These are phyloP conservation scores for Plasmopara viticola DNA, from an alignment of 352 stramenopile genomes.

Conservation along the genomic window DNA sequence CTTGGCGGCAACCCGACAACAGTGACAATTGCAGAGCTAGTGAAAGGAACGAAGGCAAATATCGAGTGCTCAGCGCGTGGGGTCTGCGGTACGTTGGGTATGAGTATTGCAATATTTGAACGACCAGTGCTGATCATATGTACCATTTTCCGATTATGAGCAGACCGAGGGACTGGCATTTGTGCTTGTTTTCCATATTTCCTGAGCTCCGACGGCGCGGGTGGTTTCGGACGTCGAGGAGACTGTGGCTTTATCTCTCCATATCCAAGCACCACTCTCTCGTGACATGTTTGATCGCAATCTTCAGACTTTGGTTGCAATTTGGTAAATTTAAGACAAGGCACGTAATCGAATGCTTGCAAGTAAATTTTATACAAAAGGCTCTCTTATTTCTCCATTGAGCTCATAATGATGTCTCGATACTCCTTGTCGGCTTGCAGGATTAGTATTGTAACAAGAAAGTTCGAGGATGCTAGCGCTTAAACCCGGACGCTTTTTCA, in stretches of 20 bases:
- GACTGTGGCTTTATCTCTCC: constrained; percentile 88
- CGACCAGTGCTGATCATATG: constrained; percentile 3
- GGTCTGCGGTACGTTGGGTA: constrained; percentile 46
- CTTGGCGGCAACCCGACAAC: constrained; percentile 23
- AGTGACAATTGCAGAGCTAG: constrained; percentile 27
- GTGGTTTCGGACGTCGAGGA: constrained; percentile 68
- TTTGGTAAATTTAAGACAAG: background rate
- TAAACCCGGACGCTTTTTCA: too few relatives aligned
- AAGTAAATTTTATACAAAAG: too few relatives aligned
- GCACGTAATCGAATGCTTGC: too few relatives aligned
- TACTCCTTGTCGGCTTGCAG: too few relatives aligned
- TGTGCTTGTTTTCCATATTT: constrained; percentile 76
- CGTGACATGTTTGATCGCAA: constrained; percentile 6
- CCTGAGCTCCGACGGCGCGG: constrained; percentile 58
- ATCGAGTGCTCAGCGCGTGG: constrained; percentile 66
- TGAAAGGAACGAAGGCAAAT: constrained; percentile 72
- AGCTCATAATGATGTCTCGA: too few relatives aligned
- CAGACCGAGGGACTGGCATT: constrained; percentile 53
- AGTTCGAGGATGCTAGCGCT: too few relatives aligned
- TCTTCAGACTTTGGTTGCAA: background rate
- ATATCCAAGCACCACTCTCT: constrained; percentile 43
- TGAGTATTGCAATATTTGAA: background rate
- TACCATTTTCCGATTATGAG: background rate
- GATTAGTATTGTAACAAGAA: too few relatives aligned
- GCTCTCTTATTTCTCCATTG: too few relatives aligned